Base-by-base conservation (phyloP, 805 yeast species). In the Candida cerambycidarum region DNA sequence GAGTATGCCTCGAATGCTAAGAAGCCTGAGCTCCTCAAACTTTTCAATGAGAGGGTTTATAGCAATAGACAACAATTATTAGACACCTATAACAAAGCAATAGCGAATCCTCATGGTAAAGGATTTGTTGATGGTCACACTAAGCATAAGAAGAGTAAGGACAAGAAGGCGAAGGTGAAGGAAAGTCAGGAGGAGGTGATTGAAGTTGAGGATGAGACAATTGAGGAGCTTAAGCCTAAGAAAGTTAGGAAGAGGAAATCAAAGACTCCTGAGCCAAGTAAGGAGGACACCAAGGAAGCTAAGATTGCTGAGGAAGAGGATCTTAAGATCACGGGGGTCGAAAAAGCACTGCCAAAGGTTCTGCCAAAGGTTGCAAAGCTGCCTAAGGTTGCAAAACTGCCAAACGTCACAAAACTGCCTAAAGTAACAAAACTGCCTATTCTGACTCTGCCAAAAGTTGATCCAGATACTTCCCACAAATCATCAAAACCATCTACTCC, bases 1-100 rank as follows among this genome's bases (percentile, higher is more conserved):
- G 60, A 63, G 1, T 82, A 73, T 56, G 74, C 85, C 0, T 67
- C 84, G 1, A 68, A 75, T 35, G 83, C 89, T 5, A 86, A 82
- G 57, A 92, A 92, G 60, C 63, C 76, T 5, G 80, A 78, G 10
- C 69, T 89, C 44, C 61, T 89, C 1, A 63, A 65, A n/a, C 54
- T 83, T n/a, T 87, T 81, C 62, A 66, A 75, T n/a, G 59, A 67
- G 4, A 59, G 80, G 6, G 65, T 87, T 38, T 66, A 64, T 12
- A 80, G 85, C 2, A 62, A 67, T 9, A 67, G 84, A 2, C 62
- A 65, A 0, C 53, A 61, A 32, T 59, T 78, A 28, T 62, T 78
- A 42, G 58, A 57, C 6, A 57, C 63, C 10, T 57, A 57, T 36
- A 46, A 52, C 5, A 11, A 31, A 11, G 43, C 45, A 5, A 25